Evolutionary conservation across 192 early-diverging fungal genomes (phyloP).

Genomic region (Coemansia sp.): DNA sequence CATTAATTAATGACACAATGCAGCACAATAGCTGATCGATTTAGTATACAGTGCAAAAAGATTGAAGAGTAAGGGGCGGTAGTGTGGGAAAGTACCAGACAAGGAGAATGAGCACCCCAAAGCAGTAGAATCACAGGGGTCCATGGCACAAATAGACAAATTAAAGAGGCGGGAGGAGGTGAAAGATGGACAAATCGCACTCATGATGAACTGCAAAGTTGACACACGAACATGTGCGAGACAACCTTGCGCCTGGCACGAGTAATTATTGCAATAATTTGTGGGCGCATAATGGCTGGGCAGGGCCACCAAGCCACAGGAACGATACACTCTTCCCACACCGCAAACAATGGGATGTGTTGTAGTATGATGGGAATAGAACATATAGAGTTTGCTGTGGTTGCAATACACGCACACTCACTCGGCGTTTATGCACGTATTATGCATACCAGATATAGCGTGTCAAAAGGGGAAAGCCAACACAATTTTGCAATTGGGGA

Average conservation of each 20-base stretch:
- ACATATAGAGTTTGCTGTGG: not conserved
- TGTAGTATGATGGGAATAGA: slow-evolving; percentile 4
- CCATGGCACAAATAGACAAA: slow-evolving; percentile 7
- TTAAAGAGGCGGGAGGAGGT: not conserved
- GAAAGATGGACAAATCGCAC: not conserved
- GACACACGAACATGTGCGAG: not conserved
- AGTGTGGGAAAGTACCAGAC: slow-evolving; percentile 12
- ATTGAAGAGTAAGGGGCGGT: not conserved
- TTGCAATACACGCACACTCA: not conserved
- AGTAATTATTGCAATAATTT: not conserved
- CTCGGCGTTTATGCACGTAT: slow-evolving; percentile 1
- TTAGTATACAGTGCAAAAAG: not conserved
- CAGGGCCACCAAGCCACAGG: slow-evolving; percentile 7
- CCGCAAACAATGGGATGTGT: not conserved
- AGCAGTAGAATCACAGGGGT: slow-evolving; percentile 5
- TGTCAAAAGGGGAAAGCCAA: not conserved
- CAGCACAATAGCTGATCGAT: not conserved
- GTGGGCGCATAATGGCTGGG: not conserved
- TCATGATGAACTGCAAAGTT: not conserved
- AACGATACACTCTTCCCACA: not conserved
- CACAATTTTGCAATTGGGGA: slow-evolving; percentile 6
- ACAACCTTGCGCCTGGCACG: too few species aligned
- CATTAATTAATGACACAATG: not conserved
- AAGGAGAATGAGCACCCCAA: not conserved
- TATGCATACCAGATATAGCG: slow-evolving; percentile 5